These are phyloP conservation scores for Aspergillus affinis DNA, from an alignment of 495 filamentous ascomycete genomes.

Conservation along the genomic window DNA sequence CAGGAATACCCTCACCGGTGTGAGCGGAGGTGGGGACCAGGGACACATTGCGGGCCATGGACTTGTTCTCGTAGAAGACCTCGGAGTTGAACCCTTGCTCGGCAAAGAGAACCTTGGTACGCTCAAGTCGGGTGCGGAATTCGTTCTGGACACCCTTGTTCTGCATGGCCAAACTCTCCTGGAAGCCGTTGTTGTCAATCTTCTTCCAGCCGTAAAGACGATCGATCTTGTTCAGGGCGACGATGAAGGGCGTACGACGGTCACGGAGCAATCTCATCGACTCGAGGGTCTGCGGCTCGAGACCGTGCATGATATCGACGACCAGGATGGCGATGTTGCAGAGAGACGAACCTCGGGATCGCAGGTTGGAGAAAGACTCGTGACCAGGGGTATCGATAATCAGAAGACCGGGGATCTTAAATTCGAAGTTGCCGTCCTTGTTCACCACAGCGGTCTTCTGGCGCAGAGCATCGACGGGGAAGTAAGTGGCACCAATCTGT, in stretches of 20 bases:
- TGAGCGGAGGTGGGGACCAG: conserved; percentile 95
- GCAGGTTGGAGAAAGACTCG: conserved; percentile 99
- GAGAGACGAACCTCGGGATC: conserved; percentile 92
- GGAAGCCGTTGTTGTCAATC: conserved; percentile 97
- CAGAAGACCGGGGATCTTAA: conserved; percentile 96
- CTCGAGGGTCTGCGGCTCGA: conserved; percentile 96
- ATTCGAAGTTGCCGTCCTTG: conserved; percentile 83
- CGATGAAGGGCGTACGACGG: conserved; percentile 96
- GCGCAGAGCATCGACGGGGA: conserved; percentile 90
- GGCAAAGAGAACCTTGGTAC: conserved; percentile 89
- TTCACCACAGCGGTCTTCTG: conserved; percentile 94
- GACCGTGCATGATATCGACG: conserved; percentile 99
- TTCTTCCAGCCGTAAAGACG: conserved; percentile 98
- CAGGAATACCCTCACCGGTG: conserved; percentile 97
- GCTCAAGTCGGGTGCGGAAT: conserved; percentile 85
- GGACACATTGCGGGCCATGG: conserved; percentile 88
- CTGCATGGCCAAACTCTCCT: conserved; percentile 84
- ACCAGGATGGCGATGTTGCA: conserved; percentile 99
- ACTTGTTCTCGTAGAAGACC: conserved; percentile 97
- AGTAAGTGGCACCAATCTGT: conserved; percentile 99
- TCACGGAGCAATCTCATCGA: conserved; percentile 94
- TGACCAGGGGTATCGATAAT: conserved; percentile 99
- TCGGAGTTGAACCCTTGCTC: conserved; percentile 98
- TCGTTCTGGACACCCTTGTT: conserved; percentile 94
- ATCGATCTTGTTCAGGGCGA: conserved; percentile 99